Evolutionary conservation across 805 yeast species (phyloP).

Genomic region (Ogataea methylovora): DNA sequence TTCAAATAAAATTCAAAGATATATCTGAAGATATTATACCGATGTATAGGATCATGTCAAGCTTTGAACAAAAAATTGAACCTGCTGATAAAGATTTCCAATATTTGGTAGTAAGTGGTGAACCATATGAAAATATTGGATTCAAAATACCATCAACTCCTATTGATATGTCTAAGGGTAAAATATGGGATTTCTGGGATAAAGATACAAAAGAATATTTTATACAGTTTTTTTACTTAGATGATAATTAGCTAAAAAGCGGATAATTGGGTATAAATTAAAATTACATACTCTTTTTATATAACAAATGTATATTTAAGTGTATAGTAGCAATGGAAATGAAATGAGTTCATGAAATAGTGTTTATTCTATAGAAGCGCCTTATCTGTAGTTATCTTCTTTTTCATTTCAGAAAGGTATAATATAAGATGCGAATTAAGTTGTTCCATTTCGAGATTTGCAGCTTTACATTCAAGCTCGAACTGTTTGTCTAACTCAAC

Average conservation of each 20-base stretch:
- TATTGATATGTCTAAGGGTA: slow-evolving; percentile 32
- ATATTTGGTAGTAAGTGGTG: slow-evolving; percentile 75
- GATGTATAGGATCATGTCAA: slow-evolving; percentile 67
- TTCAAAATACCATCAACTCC: slow-evolving; percentile 63
- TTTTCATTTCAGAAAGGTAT: slow-evolving; percentile 46
- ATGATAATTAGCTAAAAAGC: slow-evolving; percentile 3
- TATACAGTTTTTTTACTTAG: slow-evolving; percentile 56
- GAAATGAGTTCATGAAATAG: not conserved
- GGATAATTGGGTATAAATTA: not conserved
- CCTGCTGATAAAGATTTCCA: slow-evolving; percentile 43
- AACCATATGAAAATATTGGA: slow-evolving; percentile 81
- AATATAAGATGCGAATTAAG: slow-evolving; percentile 47
- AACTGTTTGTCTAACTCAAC: slow-evolving; percentile 32
- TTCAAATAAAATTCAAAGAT: slow-evolving; percentile 51
- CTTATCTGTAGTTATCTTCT: slow-evolving; percentile 10
- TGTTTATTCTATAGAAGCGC: too few species aligned
- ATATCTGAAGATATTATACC: slow-evolving; percentile 43
- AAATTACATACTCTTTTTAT: too few species aligned
- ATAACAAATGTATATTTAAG: not conserved
- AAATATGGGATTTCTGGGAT: slow-evolving; percentile 72
- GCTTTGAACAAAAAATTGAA: slow-evolving; percentile 56
- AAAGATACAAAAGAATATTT: slow-evolving; percentile 58
- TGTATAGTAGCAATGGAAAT: not conserved
- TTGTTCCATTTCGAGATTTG: slow-evolving; percentile 45
- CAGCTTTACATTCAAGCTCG: slow-evolving; percentile 44